phyloP scores from a whole-genome alignment of 2,329 filamentous ascomycete genomes.

The Beauveria varroae region DNA sequence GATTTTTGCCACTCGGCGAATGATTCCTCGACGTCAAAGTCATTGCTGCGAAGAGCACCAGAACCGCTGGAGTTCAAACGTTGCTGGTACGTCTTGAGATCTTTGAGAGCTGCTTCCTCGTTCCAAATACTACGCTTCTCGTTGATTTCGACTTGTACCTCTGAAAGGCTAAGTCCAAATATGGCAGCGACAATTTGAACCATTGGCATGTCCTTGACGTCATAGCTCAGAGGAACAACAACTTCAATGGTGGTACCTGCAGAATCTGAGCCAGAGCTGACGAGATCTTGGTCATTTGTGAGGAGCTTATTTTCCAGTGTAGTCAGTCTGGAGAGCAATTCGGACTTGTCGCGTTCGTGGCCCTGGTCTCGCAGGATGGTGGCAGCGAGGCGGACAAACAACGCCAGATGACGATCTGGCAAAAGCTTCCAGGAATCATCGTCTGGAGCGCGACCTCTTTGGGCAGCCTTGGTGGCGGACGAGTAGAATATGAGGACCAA shows the following conservation, averaged over 20 bases:
- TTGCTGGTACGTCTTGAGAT: conserved; percentile 89
- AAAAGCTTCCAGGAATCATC: conserved; percentile 88
- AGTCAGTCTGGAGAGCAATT: conserved; percentile 69
- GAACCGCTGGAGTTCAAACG: conserved; percentile 73
- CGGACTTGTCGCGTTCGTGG: conserved; percentile 76
- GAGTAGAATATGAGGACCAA: conserved; percentile 95
- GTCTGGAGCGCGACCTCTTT: conserved; percentile 65
- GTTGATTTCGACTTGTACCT: conserved; percentile 84
- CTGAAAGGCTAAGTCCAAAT: conserved; percentile 70
- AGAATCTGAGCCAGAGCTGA: conserved; percentile 25
- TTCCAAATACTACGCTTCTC: conserved; percentile 77
- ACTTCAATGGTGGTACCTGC: conserved; percentile 61
- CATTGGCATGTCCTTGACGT: conserved; percentile 94
- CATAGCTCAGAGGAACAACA: conserved; percentile 74
- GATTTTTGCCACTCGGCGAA: conserved; percentile 87
- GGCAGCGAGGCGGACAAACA: conserved; percentile 83
- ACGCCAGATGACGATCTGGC: conserved; percentile 87
- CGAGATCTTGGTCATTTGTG: conserved; percentile 84
- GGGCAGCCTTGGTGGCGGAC: conserved; percentile 75
- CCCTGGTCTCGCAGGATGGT: conserved; percentile 76
- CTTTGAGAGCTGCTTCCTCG: conserved; percentile 80
- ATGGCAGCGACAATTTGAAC: conserved; percentile 81
- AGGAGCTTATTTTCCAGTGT: conserved; percentile 90
- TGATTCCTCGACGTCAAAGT: conserved; percentile 84
- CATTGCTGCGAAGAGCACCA: conserved; percentile 69